Conservation (phyloP, 169 alveolate species). For the Perkinsus chesapeaki region DNA sequence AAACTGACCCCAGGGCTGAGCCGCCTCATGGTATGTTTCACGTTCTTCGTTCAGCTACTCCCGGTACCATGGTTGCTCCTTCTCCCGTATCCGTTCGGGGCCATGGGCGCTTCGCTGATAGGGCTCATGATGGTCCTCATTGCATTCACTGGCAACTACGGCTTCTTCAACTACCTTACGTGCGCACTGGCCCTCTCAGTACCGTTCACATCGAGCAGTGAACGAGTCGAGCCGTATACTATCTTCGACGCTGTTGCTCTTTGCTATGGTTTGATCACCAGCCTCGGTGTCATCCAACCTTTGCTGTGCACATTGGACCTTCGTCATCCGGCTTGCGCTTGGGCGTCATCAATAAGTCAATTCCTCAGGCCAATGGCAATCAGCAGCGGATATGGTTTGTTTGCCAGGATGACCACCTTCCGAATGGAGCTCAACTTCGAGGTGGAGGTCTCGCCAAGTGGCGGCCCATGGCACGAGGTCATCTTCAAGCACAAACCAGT, state of each 20-base stretch:
- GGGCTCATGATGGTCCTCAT: neutral
- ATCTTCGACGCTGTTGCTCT: neutral
- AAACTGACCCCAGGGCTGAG: neutral
- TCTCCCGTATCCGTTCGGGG: neutral
- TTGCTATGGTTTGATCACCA: neutral
- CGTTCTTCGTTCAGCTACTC: neutral
- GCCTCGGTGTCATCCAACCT: neutral
- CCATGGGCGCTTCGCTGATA: neutral
- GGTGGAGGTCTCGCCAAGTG: neutral
- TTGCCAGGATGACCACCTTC: constrained; percentile 7
- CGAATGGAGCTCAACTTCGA: constrained; percentile 15
- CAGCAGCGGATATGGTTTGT: constrained; percentile 12
- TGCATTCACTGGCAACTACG: constrained; percentile 17
- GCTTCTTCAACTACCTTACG: constrained; percentile 13
- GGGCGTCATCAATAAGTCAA: neutral
- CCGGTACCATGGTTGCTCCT: neutral
- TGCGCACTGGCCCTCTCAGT: constrained; percentile 3
- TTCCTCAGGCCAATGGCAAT: neutral
- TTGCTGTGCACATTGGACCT: neutral
- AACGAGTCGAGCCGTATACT: neutral
- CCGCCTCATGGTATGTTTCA: neutral
- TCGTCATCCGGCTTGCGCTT: neutral
- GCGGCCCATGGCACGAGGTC: constrained; percentile 3
- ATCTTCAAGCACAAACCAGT: constrained; percentile 12
- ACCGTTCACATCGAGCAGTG: neutral